Evolutionary conservation across 192 early-diverging fungal species (phyloP).

Genomic region (Radiomyces spectabilis): DNA sequence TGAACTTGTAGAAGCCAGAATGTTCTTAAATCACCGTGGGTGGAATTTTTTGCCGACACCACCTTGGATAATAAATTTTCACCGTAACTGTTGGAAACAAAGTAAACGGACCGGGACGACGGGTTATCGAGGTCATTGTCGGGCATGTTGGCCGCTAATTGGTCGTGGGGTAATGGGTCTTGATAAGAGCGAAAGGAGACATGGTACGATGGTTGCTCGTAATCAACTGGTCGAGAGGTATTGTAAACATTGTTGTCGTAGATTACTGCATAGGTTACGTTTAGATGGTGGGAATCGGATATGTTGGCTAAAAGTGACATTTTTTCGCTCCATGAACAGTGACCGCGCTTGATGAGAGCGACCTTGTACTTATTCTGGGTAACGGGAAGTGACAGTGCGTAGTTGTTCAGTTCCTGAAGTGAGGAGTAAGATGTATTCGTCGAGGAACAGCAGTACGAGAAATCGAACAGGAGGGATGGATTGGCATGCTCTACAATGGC

Average conservation of each 20-base stretch:
- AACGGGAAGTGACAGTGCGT: background rate
- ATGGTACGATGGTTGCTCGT: too few species aligned
- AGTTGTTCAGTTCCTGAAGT: conserved; percentile 1
- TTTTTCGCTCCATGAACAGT: conserved; percentile 18
- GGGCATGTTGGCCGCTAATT: conserved; percentile 4
- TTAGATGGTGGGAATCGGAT: too few species aligned
- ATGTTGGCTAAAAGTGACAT: background rate
- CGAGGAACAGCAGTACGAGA: too few species aligned
- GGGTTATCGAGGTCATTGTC: conserved; percentile 14
- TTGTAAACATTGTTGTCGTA: too few species aligned
- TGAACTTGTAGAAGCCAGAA: background rate
- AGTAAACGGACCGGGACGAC: conserved; percentile 4
- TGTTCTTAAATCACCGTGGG: background rate
- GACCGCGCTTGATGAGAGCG: conserved; percentile 12
- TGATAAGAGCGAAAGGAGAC: too few species aligned
- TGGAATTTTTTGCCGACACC: background rate
- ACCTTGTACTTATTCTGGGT: conserved; percentile 6
- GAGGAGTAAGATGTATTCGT: conserved; percentile 1
- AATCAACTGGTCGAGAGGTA: too few species aligned
- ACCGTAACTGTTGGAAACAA: conserved; percentile 17
- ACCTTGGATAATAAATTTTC: background rate
- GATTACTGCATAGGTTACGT: too few species aligned
- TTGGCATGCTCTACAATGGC: too few species aligned
- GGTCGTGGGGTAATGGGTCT: background rate
- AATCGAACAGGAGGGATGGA: too few species aligned